phyloP scores from a whole-genome alignment of 441 rosid genomes.

The Manihot esculenta region DNA sequence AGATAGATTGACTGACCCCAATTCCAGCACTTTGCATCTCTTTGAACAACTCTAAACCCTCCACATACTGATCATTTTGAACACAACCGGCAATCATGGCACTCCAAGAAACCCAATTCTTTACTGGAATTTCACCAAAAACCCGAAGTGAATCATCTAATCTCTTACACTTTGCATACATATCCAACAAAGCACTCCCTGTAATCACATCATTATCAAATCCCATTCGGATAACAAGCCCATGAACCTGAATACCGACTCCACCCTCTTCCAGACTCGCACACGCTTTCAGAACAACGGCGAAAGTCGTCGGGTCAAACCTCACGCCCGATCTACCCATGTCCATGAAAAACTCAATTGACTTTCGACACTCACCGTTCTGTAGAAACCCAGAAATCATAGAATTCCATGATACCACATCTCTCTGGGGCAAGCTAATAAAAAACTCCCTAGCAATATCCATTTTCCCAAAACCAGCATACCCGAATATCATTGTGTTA shows the following conservation, averaged over 20 bases:
- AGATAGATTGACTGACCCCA: conserved; percentile 73
- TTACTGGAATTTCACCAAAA: conserved; percentile 56
- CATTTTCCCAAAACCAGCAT: conserved; percentile 51
- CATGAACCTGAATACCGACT: conserved; percentile 72
- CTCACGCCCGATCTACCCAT: conserved; percentile 49
- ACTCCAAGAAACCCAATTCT: conserved; percentile 84
- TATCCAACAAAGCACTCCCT: conserved; percentile 78
- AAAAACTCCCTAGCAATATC: conserved; percentile 47
- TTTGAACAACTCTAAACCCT: conserved; percentile 63
- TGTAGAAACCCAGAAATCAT: conserved; percentile 72
- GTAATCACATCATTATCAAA: conserved; percentile 60
- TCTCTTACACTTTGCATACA: conserved; percentile 81
- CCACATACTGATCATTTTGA: conserved; percentile 49
- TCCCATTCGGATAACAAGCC: conserved; percentile 49
- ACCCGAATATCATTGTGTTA: conserved; percentile 64
- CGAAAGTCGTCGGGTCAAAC: conserved; percentile 57
- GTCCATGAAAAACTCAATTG: conserved; percentile 49
- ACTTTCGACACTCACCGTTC: conserved; percentile 45
- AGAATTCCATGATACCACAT: conserved; percentile 85
- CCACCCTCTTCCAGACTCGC: conserved; percentile 40
- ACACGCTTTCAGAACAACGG: conserved; percentile 60
- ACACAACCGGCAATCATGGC: conserved; percentile 80
- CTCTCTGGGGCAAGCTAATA: conserved; percentile 55
- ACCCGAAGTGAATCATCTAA: conserved; percentile 51
- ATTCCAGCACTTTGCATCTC: conserved; percentile 55